A percentile compares a stretch with the other conserved stretches of the same genome.
Conservation (phyloP, 1,284 basidiomycete species). For the Tilletiopsis washingtonensis region DNA sequence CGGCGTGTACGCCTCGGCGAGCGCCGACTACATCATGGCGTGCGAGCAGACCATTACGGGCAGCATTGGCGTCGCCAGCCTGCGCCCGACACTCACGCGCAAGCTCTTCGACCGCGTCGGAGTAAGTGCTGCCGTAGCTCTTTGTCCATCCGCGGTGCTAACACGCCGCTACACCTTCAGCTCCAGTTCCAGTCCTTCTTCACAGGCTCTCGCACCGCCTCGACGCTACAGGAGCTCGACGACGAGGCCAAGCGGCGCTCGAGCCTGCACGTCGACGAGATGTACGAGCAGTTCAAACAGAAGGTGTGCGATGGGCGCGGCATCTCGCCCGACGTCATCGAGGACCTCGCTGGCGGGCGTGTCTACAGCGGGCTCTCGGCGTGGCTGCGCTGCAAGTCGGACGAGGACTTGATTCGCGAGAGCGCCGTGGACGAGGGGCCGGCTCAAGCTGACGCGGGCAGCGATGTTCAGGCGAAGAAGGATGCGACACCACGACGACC, state of each 20-base stretch:
- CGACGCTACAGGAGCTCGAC: conserved; percentile 43
- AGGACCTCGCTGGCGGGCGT: conserved; percentile 48
- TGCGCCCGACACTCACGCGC: conserved; percentile 49
- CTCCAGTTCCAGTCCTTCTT: conserved; percentile 48
- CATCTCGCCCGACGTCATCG: conserved; percentile 46
- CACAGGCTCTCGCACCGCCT: conserved; percentile 46
- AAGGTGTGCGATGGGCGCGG: conserved; percentile 48
- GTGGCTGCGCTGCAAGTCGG: conserved; percentile 39
- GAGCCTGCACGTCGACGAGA: conserved; percentile 46
- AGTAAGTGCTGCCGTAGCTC: too few relatives aligned
- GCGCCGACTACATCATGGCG: conserved; percentile 45
- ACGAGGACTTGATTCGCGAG: not conserved
- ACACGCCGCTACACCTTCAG: too few relatives aligned
- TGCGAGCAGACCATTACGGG: conserved; percentile 49
- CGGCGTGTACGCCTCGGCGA: conserved; percentile 46
- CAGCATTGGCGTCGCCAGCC: conserved; percentile 48
- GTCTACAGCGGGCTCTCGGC: conserved; percentile 50
- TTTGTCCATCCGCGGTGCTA: too few relatives aligned
- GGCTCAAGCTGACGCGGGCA: too few relatives aligned
- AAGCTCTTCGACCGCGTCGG: conserved; percentile 46
- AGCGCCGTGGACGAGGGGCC: not conserved
- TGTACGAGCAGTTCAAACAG: conserved; percentile 3
- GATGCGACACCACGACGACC: too few relatives aligned
- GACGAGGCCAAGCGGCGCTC: conserved; percentile 42
- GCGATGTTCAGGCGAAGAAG: not conserved